phyloP scores from a whole-genome alignment of 768 basidiomycete species.

The Rhodotorula sphaerocarpa region DNA sequence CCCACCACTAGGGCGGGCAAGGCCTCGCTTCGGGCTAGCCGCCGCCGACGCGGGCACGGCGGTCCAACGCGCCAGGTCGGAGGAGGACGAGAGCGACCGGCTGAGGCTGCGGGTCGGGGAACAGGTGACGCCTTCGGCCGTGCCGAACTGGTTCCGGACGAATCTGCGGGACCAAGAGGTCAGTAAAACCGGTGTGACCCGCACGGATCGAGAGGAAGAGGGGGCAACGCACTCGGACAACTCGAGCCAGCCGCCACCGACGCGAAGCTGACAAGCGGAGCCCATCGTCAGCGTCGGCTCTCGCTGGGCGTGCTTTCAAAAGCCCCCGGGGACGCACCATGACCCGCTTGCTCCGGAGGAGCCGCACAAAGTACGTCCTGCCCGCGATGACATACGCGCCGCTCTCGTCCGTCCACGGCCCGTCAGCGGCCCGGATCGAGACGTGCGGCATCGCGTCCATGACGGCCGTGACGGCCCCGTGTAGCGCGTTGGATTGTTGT shows the following conservation, averaged over 20 bases:
- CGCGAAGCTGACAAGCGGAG: slow-evolving; percentile 44
- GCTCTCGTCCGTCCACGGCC: slow-evolving; percentile 84
- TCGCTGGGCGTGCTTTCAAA: background rate
- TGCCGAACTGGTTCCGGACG: slow-evolving; percentile 46
- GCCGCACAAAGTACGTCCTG: slow-evolving; percentile 46
- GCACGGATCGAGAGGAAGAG: background rate
- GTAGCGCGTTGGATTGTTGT: background rate
- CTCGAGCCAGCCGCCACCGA: slow-evolving; percentile 90
- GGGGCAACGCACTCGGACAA: slow-evolving; percentile 59
- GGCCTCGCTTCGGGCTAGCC: too few relatives aligned
- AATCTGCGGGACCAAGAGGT: slow-evolving; percentile 57
- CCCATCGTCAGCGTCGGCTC: background rate
- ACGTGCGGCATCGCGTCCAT: slow-evolving; percentile 64
- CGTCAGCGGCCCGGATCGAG: slow-evolving; percentile 40
- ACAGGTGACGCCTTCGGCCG: slow-evolving; percentile 16
- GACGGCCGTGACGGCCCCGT: slow-evolving; percentile 65
- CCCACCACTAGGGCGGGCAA: too few relatives aligned
- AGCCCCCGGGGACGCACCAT: slow-evolving; percentile 56
- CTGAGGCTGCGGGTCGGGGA: slow-evolving; percentile 8
- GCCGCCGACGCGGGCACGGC: too few relatives aligned
- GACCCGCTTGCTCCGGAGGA: slow-evolving; percentile 79
- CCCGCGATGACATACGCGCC: slow-evolving; percentile 50
- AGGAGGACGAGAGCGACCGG: too few relatives aligned
- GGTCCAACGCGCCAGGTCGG: too few relatives aligned
- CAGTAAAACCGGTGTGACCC: background rate